Evolutionary conservation across 345 rosid genomes (phyloP).

Genomic region (Salix udensis): DNA sequence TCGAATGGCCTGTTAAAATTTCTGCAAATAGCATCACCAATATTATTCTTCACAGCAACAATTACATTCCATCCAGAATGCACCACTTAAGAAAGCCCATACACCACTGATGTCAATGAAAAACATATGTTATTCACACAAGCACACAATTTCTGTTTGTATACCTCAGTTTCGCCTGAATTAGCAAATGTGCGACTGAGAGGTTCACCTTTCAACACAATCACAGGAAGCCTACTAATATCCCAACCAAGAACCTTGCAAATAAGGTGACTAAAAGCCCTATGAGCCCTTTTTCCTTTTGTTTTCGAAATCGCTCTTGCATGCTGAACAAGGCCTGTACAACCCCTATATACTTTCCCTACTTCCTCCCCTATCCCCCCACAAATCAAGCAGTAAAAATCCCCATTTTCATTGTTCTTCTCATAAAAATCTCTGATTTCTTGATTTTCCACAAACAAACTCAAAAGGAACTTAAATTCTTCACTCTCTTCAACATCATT

Average conservation of each 20-base stretch:
- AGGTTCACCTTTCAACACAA: slow-evolving; percentile 37
- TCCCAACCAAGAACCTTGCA: slow-evolving; percentile 85
- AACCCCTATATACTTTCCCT: slow-evolving; percentile 49
- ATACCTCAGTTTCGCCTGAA: background rate
- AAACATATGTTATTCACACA: background rate
- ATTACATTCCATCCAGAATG: background rate
- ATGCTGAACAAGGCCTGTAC: slow-evolving; percentile 73
- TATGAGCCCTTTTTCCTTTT: slow-evolving; percentile 49
- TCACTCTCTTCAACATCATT: slow-evolving; percentile 24
- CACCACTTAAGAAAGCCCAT: background rate
- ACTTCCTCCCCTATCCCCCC: slow-evolving; percentile 43
- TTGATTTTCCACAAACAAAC: slow-evolving; percentile 41
- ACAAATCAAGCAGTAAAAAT: slow-evolving; percentile 66
- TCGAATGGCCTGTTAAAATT: background rate
- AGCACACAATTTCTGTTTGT: background rate
- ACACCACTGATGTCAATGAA: background rate
- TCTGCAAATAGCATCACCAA: background rate
- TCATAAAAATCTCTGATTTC: slow-evolving; percentile 58
- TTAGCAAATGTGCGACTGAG: slow-evolving; percentile 21
- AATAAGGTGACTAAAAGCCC: slow-evolving; percentile 60
- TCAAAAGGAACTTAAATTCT: slow-evolving; percentile 44
- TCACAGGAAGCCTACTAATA: slow-evolving; percentile 35
- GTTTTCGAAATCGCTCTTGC: slow-evolving; percentile 44
- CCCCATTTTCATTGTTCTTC: slow-evolving; percentile 47
- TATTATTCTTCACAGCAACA: background rate